A percentile compares a stretch with the other conserved stretches of the same genome.
phyloP scores from a whole-genome alignment of 1,284 basidiomycete genomes.

The Rhizoctonia solani region DNA sequence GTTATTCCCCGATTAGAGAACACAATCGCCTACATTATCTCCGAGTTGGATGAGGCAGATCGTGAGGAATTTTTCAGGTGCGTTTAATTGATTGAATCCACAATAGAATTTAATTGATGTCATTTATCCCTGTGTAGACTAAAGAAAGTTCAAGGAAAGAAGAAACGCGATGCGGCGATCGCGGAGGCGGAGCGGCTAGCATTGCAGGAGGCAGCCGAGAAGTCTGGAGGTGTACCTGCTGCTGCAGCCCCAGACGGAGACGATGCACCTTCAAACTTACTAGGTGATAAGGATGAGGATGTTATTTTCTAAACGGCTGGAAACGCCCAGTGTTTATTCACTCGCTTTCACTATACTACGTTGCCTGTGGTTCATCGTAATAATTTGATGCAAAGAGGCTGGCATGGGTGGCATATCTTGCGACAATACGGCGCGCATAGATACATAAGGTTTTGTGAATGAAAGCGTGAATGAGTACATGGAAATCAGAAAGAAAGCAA shows the following conservation, averaged over 20 bases:
- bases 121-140: conserved; percentile 53
- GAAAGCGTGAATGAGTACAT: conserved; percentile 45
- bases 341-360: background rate
- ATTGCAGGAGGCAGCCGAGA: conserved; percentile 42
- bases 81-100: conserved; percentile 29
- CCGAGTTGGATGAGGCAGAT: conserved; percentile 96
- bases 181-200: conserved; percentile 48
- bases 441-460: conserved; percentile 58
- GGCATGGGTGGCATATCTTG: conserved; percentile 26
- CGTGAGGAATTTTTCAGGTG: conserved; percentile 96
- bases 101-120: background rate
- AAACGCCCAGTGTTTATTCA: background rate
- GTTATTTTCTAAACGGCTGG: conserved; percentile 73
- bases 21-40: conserved; percentile 96
- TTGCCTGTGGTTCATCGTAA: conserved; percentile 22
- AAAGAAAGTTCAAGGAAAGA: conserved; percentile 97
- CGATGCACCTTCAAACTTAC: conserved; percentile 55
- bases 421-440: conserved; percentile 36
- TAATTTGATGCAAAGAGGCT: conserved; percentile 27
- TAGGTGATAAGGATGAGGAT: conserved; percentile 86
- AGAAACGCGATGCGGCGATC: conserved; percentile 79
- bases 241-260: conserved; percentile 37
- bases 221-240: conserved; percentile 38
- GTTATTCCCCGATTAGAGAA: conserved; percentile 96
- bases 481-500: conserved; percentile 36